Evolutionary conservation across 2,329 filamentous ascomycete species (phyloP).

Genomic region (Zasmidium angulare): DNA sequence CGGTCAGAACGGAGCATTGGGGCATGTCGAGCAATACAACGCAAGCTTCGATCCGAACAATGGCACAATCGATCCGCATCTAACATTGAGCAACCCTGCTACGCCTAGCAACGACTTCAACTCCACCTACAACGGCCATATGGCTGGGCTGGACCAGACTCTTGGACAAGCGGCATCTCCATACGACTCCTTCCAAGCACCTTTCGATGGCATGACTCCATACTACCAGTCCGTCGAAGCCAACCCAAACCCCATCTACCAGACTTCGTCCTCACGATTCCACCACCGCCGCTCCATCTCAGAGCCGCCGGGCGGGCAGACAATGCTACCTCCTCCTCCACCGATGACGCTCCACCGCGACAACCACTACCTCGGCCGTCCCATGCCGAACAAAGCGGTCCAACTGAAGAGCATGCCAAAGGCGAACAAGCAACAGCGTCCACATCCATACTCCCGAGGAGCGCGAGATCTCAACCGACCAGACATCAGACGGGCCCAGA

Average conservation of each 20-base stretch:
- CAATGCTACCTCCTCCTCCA: conserved; percentile 3
- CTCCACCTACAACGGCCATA: conserved; percentile 1
- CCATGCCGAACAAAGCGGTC: conserved; percentile 5
- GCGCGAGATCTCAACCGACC: conserved; percentile 8
- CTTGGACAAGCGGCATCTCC: conserved; percentile 11
- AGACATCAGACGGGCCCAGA: conserved; percentile 12
- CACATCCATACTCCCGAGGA: conserved; percentile 13
- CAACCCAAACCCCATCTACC: conserved; percentile 9
- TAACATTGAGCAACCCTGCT: conserved; percentile 13
- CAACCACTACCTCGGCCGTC: conserved; percentile 22
- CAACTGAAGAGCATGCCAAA: conserved; percentile 17
- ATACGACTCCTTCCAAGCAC: conserved; percentile 17
- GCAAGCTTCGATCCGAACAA: conserved; percentile 10
- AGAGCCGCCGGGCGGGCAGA: conserved; percentile 23
- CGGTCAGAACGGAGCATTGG: conserved; percentile 8
- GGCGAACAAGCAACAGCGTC: conserved; percentile 13
- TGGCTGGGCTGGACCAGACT: conserved; percentile 13
- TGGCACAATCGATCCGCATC: conserved; percentile 14
- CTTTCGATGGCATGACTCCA: conserved; percentile 14
- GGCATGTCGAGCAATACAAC: conserved; percentile 23
- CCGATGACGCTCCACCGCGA: conserved; percentile 26
- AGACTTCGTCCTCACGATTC: conserved; percentile 12
- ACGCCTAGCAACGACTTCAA: conserved; percentile 7
- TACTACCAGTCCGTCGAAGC: conserved; percentile 26
- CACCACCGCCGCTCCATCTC: conserved; percentile 27